A percentile compares a stretch with the other conserved stretches of the same genome.
These are phyloP conservation scores for maize (Zea mays) DNA, from an alignment of 176 grass and related monocot genomes.

Conservation along the genomic window DNA sequence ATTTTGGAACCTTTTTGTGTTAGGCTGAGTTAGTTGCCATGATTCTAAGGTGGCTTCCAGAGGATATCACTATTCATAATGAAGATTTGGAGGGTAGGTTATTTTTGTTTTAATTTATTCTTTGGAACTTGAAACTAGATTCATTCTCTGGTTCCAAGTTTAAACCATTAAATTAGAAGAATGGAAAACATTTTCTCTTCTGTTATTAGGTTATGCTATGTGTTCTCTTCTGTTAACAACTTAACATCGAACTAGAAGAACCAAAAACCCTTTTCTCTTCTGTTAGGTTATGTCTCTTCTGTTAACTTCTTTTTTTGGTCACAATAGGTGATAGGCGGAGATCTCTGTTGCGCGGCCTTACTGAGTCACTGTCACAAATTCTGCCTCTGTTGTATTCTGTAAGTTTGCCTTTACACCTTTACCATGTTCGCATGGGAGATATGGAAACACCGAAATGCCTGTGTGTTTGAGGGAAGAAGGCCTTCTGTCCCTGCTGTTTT, in stretches of 20 bases:
- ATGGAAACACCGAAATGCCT: too few relatives aligned
- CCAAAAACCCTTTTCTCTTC: slow-evolving; percentile 2
- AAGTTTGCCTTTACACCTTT: slow-evolving; percentile 45
- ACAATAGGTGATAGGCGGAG: slow-evolving; percentile 82
- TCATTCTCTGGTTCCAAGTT: not conserved
- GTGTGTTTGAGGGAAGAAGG: too few relatives aligned
- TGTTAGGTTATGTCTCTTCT: slow-evolving; percentile 10
- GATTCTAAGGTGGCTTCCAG: slow-evolving; percentile 98
- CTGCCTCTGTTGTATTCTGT: slow-evolving; percentile 87
- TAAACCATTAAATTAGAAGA: slow-evolving; percentile 16
- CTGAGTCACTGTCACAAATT: slow-evolving; percentile 80
- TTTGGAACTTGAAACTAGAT: slow-evolving; percentile 13
- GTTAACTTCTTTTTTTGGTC: slow-evolving; percentile 23
- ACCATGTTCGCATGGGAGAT: not conserved
- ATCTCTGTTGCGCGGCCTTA: slow-evolving; percentile 84
- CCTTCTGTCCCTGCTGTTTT: too few relatives aligned
- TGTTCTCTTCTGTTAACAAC: slow-evolving; percentile 20
- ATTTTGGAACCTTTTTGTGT: slow-evolving; percentile 34
- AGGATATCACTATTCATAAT: slow-evolving; percentile 98
- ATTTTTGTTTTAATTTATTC: not conserved
- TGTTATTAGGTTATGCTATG: slow-evolving; percentile 1
- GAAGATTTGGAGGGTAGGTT: slow-evolving; percentile 87
- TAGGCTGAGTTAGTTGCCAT: slow-evolving; percentile 96
- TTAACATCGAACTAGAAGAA: slow-evolving; percentile 21
- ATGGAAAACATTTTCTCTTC: slow-evolving; percentile 10